Evolutionary conservation across 164 flowering plant species (phyloP).

Genomic region (Litsea cubeba): DNA sequence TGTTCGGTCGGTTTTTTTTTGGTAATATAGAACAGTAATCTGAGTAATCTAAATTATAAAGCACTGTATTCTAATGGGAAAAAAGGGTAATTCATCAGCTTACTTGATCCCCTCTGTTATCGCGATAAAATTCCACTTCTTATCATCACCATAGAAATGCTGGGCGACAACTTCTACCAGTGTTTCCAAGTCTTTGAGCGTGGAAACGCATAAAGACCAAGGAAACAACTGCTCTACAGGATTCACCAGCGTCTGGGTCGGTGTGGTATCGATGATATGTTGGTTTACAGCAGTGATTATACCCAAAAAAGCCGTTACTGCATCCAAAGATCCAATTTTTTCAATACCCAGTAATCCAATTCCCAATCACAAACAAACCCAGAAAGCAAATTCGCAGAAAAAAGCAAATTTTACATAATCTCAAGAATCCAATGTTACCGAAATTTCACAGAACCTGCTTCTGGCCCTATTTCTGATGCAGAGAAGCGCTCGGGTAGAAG

Average conservation of each 20-base stretch:
- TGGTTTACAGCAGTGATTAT: conserved; percentile 74
- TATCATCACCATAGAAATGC: conserved; percentile 73
- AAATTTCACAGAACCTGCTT: conserved; percentile 99
- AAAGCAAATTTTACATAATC: neutral
- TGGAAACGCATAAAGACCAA: conserved; percentile 70
- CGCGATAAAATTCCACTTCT: conserved; percentile 89
- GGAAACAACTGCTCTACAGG: conserved; percentile 47
- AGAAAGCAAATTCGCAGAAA: no score
- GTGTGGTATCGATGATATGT: conserved; percentile 74
- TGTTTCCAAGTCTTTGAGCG: conserved; percentile 81
- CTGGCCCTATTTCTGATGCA: conserved; percentile 89
- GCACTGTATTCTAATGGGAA: neutral
- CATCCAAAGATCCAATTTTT: conserved; percentile 9
- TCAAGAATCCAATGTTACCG: conserved; percentile 64
- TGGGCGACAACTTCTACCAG: conserved; percentile 88
- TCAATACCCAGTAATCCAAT: neutral
- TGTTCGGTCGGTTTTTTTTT: neutral
- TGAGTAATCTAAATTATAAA: neutral
- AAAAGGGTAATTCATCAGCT: conserved; percentile 14
- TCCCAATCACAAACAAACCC: neutral
- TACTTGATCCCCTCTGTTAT: conserved; percentile 77
- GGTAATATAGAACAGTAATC: neutral
- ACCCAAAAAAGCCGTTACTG: conserved; percentile 81
- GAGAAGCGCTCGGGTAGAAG: conserved; percentile 93
- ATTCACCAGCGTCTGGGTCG: conserved; percentile 28